Evolutionary conservation across 179 eudicot genomes (phyloP).

Genomic region (Gypsophila paniculata): DNA sequence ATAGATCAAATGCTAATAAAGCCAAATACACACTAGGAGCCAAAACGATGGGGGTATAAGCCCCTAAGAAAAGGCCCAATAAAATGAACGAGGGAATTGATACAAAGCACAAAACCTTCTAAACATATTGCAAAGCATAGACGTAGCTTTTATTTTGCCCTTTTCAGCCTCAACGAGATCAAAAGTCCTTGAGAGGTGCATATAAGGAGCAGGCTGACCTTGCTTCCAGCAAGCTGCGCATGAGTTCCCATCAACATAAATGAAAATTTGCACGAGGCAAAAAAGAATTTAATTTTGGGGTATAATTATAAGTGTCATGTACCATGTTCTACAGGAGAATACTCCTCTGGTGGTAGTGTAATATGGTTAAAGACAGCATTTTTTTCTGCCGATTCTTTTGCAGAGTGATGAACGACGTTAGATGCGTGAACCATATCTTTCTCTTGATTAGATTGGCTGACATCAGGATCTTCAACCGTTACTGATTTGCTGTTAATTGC

Average conservation of each 20-base stretch:
- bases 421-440: constrained; percentile 28
- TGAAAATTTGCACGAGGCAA: constrained; percentile 8
- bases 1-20: constrained; percentile 3
- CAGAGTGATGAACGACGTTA: constrained; percentile 25
- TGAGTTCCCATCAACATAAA: constrained; percentile 18
- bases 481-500: constrained; percentile 23
- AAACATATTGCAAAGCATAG: constrained; percentile 96
- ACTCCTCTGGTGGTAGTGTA: constrained; percentile 62
- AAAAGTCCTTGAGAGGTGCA: constrained; percentile 89
- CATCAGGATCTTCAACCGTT: constrained; percentile 27
- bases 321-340: constrained; percentile 87
- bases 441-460: constrained; percentile 30
- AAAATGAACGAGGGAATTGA: constrained; percentile 4
- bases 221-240: constrained; percentile 88
- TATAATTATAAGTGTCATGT: constrained; percentile 20
- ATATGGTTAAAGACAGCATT: constrained; percentile 34
- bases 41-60: constrained; percentile 4
- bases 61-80: background rate
- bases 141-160: constrained; percentile 83
- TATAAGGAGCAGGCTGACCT: constrained; percentile 82
- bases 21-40: background rate
- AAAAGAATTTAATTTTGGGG: background rate
- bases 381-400: constrained; percentile 25
- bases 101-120: constrained; percentile 59
- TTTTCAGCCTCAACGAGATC: constrained; percentile 82